phyloP scores from a whole-genome alignment of 345 rosid species.

The Sisymbrium altissimum region DNA sequence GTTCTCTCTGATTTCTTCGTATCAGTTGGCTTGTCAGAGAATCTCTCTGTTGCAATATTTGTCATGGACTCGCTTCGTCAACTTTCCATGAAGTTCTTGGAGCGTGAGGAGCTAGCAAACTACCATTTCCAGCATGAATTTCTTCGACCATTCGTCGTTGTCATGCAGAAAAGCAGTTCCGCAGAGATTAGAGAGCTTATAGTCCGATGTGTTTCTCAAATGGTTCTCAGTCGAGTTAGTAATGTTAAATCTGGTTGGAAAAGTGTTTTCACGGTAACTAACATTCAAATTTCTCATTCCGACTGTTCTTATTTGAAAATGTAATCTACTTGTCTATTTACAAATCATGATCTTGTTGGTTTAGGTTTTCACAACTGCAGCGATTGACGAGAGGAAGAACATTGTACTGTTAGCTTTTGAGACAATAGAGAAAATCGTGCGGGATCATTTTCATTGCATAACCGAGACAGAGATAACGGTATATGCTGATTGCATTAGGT shows the following conservation, averaged over 20 bases:
- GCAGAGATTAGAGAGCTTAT: constrained; percentile 85
- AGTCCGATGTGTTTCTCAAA: constrained; percentile 91
- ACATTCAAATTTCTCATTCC: not conserved
- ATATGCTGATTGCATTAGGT: constrained; percentile 81
- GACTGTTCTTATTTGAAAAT: not conserved
- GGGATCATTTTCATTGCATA: constrained; percentile 84
- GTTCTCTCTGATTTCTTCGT: constrained; percentile 95
- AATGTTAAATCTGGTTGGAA: constrained; percentile 99
- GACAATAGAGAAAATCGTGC: constrained; percentile 90
- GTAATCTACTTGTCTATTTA: not conserved
- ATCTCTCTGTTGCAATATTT: constrained; percentile 93
- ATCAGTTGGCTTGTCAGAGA: constrained; percentile 91
- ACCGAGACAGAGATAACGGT: constrained; percentile 84
- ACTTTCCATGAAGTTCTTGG: constrained; percentile 94
- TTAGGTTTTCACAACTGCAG: constrained; percentile 82
- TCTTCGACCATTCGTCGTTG: constrained; percentile 84
- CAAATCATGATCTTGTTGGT: constrained; percentile 14
- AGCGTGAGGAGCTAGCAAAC: constrained; percentile 94
- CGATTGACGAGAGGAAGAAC: constrained; percentile 82
- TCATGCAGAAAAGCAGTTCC: constrained; percentile 87
- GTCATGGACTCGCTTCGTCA: constrained; percentile 99
- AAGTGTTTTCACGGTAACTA: constrained; percentile 82
- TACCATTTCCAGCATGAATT: constrained; percentile 97
- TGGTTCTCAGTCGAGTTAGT: constrained; percentile 89
- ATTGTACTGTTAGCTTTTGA: constrained; percentile 84